These are phyloP conservation scores for Penicillium hesseltinei DNA, from an alignment of 2,329 filamentous ascomycete genomes.

Conservation along the genomic window DNA sequence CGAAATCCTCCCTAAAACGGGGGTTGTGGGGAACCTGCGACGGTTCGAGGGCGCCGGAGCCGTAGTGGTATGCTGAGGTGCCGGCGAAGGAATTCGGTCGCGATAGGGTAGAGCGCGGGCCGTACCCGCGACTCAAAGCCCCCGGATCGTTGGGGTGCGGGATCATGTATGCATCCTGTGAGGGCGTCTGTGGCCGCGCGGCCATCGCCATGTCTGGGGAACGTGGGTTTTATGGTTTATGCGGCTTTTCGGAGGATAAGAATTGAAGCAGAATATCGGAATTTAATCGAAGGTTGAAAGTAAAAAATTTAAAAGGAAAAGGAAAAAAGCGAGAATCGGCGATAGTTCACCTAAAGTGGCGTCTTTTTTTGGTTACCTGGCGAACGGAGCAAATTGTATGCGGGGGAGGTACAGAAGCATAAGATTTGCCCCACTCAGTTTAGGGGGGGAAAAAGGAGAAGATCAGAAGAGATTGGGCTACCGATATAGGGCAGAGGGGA, in stretches of 20 bases:
- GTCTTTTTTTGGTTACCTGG: constrained; percentile 31
- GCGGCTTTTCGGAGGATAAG: background rate
- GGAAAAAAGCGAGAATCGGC: constrained; percentile 1
- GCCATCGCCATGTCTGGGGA: constrained; percentile 37
- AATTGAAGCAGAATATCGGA: background rate
- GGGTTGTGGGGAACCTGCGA: constrained; percentile 35
- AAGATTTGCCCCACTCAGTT: constrained; percentile 16
- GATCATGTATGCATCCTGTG: constrained; percentile 40
- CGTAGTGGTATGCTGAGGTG: constrained; percentile 37
- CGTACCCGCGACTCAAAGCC: constrained; percentile 34
- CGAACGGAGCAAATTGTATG: constrained; percentile 32
- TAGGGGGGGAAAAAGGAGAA: background rate
- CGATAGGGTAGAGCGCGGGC: constrained; percentile 32
- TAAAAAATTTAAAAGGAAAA: constrained; percentile 5
- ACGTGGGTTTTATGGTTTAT: constrained; percentile 16
- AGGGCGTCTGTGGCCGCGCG: constrained; percentile 40
- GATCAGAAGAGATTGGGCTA: constrained; percentile 3
- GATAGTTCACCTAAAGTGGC: constrained; percentile 11
- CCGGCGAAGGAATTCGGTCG: constrained; percentile 44
- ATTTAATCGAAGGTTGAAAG: constrained; percentile 14
- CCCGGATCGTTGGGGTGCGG: constrained; percentile 31
- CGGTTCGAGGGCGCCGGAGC: constrained; percentile 34
- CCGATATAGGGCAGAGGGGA: constrained; percentile 8
- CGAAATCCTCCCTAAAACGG: constrained; percentile 43
- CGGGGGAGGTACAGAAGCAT: constrained; percentile 22